Base-by-base conservation (phyloP, 2,329 filamentous ascomycete genomes). In the Fusarium paranaense region DNA sequence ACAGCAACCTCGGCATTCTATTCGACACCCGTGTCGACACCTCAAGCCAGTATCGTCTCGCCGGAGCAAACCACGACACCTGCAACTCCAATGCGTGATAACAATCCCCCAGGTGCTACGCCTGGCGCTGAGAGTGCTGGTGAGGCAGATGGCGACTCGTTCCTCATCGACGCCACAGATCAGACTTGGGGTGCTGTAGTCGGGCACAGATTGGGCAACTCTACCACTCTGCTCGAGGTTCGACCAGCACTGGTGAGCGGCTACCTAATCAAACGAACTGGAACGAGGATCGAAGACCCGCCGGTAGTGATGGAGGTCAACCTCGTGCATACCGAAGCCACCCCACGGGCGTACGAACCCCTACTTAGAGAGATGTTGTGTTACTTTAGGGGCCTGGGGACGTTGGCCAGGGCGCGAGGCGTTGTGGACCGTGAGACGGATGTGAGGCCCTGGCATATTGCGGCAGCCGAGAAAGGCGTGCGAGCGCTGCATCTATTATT, bases 361-460 rank as follows among this genome's bases (percentile, higher is more conserved):
- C 84, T 94, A 22, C 80, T 96, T 38, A 86, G 90, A 73, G 94
- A 97, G 79, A 90, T 94, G 80, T 79, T 97, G 66, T 87, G 85
- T 33, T 90, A 92, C 80, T 96, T 92, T 78, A 84, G 93, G 50
- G 90, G 89, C 0, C 80, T 97, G 71, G 91, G 91, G 0, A 90
- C 93, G 20, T 80, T 97, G 75, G 93, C 93, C 2, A 87, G 90
- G 72, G 89, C 91, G 25, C 89, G 92, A 69, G 93, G 90, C 0
- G 84, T 92, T 77, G 85, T 91, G 78, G 87, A 90, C 77, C 82
- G 86, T 69, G 85, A 90, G 63, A 86, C 84, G 58, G 90, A 91
- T 78, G 87, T 91, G n/a, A 84, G 93, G 76, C 94, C 94, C 20
- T 94, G 94, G 92, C 94, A 96, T 85, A 85, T 96, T 69, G 92